Conservation (phyloP, 805 yeast species). For the Cyberlindnera americana region DNA sequence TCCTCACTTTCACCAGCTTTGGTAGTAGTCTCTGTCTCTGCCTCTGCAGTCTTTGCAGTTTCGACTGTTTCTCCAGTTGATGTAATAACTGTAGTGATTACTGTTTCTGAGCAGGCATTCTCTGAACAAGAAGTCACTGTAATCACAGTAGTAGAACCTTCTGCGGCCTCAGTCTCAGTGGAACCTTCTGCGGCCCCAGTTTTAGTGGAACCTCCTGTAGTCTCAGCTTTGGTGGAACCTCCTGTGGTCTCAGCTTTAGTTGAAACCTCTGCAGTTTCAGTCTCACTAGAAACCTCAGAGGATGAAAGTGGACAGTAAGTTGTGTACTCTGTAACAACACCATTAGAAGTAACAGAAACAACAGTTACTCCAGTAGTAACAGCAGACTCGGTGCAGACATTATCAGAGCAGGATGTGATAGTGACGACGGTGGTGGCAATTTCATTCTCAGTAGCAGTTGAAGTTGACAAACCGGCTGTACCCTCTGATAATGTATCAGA, state of each 20-base stretch:
- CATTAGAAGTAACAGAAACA: conserved; percentile 28
- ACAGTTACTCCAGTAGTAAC: conserved; percentile 30
- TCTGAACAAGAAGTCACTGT: neutral
- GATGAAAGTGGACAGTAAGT: conserved; percentile 21
- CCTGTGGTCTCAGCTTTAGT: too few relatives aligned
- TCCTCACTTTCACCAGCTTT: neutral
- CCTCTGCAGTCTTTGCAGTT: too few relatives aligned
- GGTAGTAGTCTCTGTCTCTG: neutral
- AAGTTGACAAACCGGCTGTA: conserved; percentile 7
- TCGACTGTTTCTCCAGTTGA: too few relatives aligned
- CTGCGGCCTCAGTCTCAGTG: too few relatives aligned
- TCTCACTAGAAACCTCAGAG: too few relatives aligned
- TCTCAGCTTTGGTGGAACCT: too few relatives aligned
- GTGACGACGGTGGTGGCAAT: conserved; percentile 16
- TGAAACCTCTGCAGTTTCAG: neutral
- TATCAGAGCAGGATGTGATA: conserved; percentile 30
- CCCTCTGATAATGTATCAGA: conserved; percentile 11
- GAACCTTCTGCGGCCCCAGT: too few relatives aligned
- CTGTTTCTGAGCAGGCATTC: neutral
- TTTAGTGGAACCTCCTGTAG: too few relatives aligned
- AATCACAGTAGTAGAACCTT: neutral
- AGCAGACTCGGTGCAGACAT: conserved; percentile 28
- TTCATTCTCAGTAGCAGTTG: conserved; percentile 16
- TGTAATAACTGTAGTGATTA: neutral
- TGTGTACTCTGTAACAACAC: conserved; percentile 30